Base-by-base conservation (phyloP, 2,329 filamentous ascomycete species). In the Westerdykella aurantiaca region DNA sequence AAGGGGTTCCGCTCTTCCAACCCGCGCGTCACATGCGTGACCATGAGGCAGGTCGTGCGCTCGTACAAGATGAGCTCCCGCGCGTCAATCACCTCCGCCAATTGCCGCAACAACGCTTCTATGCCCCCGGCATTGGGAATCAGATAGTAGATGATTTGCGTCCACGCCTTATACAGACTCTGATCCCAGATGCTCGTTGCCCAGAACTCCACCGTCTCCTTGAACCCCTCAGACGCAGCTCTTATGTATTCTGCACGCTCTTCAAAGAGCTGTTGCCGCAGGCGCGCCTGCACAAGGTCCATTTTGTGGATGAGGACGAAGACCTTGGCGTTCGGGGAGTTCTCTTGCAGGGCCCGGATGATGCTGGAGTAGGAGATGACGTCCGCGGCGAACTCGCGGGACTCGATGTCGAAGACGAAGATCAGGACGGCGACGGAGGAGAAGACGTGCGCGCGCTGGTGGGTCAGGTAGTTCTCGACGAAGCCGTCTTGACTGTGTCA, bases 291-390 rank as follows among this genome's bases (percentile, higher is more conserved):
- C 39, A 97, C 88, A 21, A 98, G 80, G 66, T 98, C 93, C 86
- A 98, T 96, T 72, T 98, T 98, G 82, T 98, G 93, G 54, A 98
- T 86, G 37, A 98, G 81, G 49, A 93, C 86, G 71, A 97, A 98
- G 59, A 98, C 84, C 65, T 87, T 86, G 50, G 91, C 88, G 29
- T 71, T 71, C 2, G 81, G 80, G 38, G 87, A 94, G 75, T 83
- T 95, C 70, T 97, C 90, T 43, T 84, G 79, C 33, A 98, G 77
- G 0, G 93, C 93, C 39, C 84, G 81, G 56, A 97, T 88, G 65
- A 97, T 93, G 53, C 87, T 85, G 41, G 85, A 82, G 73, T 97
- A 98, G 46, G 89, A 95, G 45, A 91, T 82, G 41, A 97, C 81
- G 66, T 98, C 93, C 57, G 88, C 85, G 50, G 93, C 87, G 58